phyloP scores from a whole-genome alignment of 306 rosid genomes.

The Pyrus bretschneideri region DNA sequence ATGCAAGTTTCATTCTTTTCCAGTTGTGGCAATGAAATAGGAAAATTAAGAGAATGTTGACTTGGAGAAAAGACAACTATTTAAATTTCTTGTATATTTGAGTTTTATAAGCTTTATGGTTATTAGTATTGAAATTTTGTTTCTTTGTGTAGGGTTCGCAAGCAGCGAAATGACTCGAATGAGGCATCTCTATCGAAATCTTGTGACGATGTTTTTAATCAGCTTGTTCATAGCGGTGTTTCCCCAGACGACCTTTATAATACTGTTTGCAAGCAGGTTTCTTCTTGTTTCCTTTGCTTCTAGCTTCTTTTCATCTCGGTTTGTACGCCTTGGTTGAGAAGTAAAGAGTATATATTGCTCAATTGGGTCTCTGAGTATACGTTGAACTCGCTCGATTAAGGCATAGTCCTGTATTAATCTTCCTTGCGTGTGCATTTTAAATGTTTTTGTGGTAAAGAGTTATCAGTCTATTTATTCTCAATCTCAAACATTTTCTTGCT shows the following conservation, averaged over 20 bases:
- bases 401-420: background rate
- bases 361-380: background rate
- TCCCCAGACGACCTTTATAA: conserved; percentile 65
- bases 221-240: conserved; percentile 76
- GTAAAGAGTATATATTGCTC: background rate
- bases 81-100: background rate
- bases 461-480: conserved; percentile 1
- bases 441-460: conserved; percentile 4
- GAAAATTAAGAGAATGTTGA: background rate
- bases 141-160: conserved; percentile 61
- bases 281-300: background rate
- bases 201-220: conserved; percentile 74
- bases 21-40: too few relatives aligned
- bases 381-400: background rate
- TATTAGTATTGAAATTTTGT: background rate
- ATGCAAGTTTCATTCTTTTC: too few relatives aligned
- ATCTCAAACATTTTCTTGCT: conserved; percentile 12
- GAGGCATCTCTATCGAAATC: conserved; percentile 56
- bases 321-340: conserved; percentile 5
- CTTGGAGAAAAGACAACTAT: background rate
- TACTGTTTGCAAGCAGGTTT: conserved; percentile 88
- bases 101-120: background rate
- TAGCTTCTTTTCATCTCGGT: background rate
- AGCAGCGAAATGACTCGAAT: conserved; percentile 37
- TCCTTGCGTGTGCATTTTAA: background rate